These are phyloP conservation scores for Dendrobium catenatum DNA, from an alignment of 106 monocot genomes.

Conservation along the genomic window DNA sequence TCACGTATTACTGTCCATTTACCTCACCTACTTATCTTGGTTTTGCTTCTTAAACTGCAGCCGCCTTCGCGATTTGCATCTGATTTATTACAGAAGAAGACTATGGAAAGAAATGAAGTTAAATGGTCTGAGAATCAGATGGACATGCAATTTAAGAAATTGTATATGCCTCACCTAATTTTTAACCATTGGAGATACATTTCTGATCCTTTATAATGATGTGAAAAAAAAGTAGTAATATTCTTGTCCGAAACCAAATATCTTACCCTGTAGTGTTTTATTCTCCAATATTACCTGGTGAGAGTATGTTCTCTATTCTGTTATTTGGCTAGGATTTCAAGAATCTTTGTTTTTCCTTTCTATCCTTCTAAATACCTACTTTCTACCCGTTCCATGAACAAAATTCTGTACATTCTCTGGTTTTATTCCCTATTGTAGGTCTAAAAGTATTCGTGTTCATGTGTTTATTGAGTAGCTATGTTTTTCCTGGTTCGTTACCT, in stretches of 20 bases:
- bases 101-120: conserved; percentile 29
- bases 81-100: conserved; percentile 26
- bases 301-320: background rate
- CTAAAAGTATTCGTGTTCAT: background rate
- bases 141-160: conserved; percentile 41
- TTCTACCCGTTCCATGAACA: background rate
- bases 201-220: background rate
- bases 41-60: conserved; percentile 22
- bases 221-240: background rate
- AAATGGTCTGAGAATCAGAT: conserved; percentile 23
- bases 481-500: background rate
- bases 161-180: conserved; percentile 29
- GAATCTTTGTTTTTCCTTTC: background rate
- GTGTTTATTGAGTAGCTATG: conserved; percentile 2
- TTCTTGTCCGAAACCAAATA: background rate
- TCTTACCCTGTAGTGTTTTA: background rate
- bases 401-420: background rate
- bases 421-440: background rate
- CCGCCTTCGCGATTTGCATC: conserved; percentile 18
- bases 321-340: background rate
- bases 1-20: background rate
- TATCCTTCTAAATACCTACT: background rate
- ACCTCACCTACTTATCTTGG: background rate
- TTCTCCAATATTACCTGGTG: background rate
- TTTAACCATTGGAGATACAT: conserved; percentile 1